Conservation (phyloP, 2,329 filamentous ascomycete genomes). For the Fusarium annulatum region DNA sequence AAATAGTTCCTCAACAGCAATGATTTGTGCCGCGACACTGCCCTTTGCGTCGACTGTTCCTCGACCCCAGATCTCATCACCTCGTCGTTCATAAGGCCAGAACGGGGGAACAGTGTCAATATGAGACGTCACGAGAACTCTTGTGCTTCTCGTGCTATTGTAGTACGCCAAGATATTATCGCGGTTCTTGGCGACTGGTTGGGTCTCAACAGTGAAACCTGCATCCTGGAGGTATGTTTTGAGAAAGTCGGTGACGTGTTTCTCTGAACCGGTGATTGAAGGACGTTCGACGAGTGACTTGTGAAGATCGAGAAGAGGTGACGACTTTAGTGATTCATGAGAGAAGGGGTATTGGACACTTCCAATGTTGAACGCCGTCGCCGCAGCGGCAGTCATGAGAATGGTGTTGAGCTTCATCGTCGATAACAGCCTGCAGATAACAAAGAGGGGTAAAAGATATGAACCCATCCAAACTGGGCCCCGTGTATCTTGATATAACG, state of each 20-base stretch:
- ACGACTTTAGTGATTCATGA: fast-evolving
- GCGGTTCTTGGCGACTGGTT: not conserved
- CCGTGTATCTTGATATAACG: not conserved
- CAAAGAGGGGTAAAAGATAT: not conserved
- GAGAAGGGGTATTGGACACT: not conserved
- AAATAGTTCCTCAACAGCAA: not conserved
- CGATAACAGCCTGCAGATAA: not conserved
- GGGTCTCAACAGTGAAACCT: not conserved
- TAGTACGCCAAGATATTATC: slow-evolving; percentile 8
- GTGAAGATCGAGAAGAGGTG: not conserved
- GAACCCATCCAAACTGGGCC: not conserved
- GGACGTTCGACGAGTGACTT: not conserved
- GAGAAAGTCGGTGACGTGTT: not conserved
- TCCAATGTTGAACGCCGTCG: not conserved
- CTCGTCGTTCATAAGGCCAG: slow-evolving; percentile 7
- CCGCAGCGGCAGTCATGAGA: not conserved
- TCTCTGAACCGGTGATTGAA: slow-evolving; percentile 3
- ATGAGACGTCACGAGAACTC: slow-evolving; percentile 4
- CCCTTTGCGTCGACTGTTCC: slow-evolving; percentile 8
- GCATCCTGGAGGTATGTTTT: not conserved
- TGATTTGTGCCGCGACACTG: not conserved
- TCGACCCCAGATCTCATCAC: slow-evolving; percentile 13
- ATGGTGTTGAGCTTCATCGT: not conserved
- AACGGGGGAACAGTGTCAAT: slow-evolving; percentile 7
- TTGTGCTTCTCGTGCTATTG: not conserved